A percentile compares a stretch with the other conserved stretches of the same genome.
phyloP scores from a whole-genome alignment of 2,329 filamentous ascomycete genomes.

The Ilyonectria mors-panacis region DNA sequence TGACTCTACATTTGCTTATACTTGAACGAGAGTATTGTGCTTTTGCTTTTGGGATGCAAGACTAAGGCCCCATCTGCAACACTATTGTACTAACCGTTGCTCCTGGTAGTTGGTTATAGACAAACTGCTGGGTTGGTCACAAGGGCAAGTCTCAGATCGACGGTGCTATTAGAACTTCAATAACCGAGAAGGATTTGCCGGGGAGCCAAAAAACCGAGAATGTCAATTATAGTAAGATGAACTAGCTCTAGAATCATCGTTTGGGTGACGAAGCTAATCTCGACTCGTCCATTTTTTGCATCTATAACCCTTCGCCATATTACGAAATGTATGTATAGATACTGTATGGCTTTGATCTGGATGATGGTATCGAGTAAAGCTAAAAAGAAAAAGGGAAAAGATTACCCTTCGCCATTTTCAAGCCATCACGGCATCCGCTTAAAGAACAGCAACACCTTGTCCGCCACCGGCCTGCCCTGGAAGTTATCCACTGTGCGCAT shows the following conservation, averaged over 20 bases:
- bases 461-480: neutral
- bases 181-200: neutral
- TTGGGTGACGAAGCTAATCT: neutral
- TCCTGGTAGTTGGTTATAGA: neutral
- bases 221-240: too few relatives aligned
- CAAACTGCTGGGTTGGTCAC: neutral
- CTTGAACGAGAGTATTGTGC: neutral
- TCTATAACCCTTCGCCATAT: neutral
- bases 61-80: neutral
- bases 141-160: neutral
- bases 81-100: neutral
- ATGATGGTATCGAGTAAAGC: too few relatives aligned
- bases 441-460: neutral
- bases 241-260: neutral
- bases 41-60: neutral
- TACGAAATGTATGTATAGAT: too few relatives aligned
- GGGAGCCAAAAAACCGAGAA: neutral
- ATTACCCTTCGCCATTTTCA: neutral
- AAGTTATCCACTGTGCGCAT: neutral
- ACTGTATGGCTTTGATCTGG: too few relatives aligned
- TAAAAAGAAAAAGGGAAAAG: too few relatives aligned
- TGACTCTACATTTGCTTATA: neutral
- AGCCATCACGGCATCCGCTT: neutral
- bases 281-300: neutral
- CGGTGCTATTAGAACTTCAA: neutral